Conservation (phyloP, 495 filamentous ascomycete species). For the Talaromyces wortmannii region DNA sequence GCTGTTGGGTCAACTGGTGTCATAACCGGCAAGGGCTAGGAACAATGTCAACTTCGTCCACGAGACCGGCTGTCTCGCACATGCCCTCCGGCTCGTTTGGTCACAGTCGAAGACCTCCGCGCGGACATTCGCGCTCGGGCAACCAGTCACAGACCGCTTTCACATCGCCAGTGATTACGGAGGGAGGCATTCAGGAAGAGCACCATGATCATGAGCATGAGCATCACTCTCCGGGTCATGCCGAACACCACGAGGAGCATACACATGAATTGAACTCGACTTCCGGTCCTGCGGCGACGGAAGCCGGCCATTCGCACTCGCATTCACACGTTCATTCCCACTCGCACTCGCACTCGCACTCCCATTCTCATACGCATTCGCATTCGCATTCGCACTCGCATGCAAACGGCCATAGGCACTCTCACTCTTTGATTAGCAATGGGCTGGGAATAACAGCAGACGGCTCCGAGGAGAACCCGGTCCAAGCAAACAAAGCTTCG, state of each 20-base stretch:
- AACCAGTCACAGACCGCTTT: slow-evolving; percentile 27
- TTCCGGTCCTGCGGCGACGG: no score
- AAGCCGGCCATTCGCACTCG: slow-evolving; percentile 16
- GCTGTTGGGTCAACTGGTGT: not conserved
- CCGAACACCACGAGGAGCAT: slow-evolving; percentile 10
- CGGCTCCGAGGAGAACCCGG: not conserved
- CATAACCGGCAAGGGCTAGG: not conserved
- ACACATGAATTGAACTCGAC: slow-evolving; percentile 9
- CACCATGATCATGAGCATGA: not conserved
- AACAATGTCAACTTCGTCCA: slow-evolving; percentile 33
- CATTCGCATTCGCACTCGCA: slow-evolving; percentile 2
- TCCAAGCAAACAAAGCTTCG: not conserved
- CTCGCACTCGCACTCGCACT: slow-evolving; percentile 22
- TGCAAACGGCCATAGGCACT: not conserved
- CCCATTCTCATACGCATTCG: slow-evolving; percentile 26
- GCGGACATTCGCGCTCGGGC: slow-evolving; percentile 32
- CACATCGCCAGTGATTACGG: slow-evolving; percentile 14
- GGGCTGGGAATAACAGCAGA: not conserved
- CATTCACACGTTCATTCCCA: slow-evolving; percentile 15
- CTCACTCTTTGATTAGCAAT: not conserved
- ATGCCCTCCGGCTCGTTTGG: slow-evolving; percentile 17
- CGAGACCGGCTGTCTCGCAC: slow-evolving; percentile 24
- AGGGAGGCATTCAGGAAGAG: slow-evolving; percentile 4
- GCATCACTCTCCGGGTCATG: not conserved
- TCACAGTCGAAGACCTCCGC: slow-evolving; percentile 21